phyloP scores from a whole-genome alignment of 2,329 filamentous ascomycete species.

The Blastomyces emzantsi region DNA sequence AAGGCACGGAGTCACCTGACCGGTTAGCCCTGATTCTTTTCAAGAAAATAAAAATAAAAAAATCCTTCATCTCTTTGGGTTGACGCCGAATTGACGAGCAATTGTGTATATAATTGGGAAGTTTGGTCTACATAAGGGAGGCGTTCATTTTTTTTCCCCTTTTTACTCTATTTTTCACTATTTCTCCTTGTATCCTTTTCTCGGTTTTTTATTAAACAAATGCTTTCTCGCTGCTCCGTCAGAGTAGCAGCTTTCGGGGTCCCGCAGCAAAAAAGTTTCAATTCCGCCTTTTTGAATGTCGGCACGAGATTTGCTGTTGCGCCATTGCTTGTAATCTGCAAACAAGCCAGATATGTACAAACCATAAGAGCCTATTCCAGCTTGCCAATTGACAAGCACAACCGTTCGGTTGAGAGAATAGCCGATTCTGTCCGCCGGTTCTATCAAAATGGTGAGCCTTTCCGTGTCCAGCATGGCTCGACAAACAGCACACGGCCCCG shows the following conservation, averaged over 20 bases:
- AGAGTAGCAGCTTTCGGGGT: background rate
- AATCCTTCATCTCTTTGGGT: background rate
- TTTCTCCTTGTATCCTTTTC: background rate
- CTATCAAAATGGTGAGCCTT: constrained; percentile 47
- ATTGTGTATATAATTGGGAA: background rate
- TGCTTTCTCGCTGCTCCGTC: background rate
- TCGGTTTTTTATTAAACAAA: background rate
- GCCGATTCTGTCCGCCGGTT: constrained; percentile 40
- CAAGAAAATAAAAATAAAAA: background rate
- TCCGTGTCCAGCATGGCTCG: constrained; percentile 67
- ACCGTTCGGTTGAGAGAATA: constrained; percentile 38
- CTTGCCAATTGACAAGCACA: constrained; percentile 32
- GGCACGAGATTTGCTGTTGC: background rate
- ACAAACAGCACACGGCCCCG: constrained; percentile 64
- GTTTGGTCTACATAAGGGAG: background rate
- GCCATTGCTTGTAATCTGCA: background rate
- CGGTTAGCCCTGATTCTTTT: background rate
- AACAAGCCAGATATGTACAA: background rate
- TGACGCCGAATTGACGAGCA: background rate
- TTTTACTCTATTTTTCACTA: background rate
- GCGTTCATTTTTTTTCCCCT: background rate
- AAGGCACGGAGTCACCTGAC: background rate
- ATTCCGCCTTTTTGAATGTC: background rate
- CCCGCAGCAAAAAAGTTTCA: background rate
- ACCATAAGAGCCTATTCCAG: background rate